A percentile compares a stretch with the other conserved stretches of the same genome.
These are phyloP conservation scores for Geotrichum reessii DNA, from an alignment of 1,139 yeast genomes.

Conservation along the genomic window DNA sequence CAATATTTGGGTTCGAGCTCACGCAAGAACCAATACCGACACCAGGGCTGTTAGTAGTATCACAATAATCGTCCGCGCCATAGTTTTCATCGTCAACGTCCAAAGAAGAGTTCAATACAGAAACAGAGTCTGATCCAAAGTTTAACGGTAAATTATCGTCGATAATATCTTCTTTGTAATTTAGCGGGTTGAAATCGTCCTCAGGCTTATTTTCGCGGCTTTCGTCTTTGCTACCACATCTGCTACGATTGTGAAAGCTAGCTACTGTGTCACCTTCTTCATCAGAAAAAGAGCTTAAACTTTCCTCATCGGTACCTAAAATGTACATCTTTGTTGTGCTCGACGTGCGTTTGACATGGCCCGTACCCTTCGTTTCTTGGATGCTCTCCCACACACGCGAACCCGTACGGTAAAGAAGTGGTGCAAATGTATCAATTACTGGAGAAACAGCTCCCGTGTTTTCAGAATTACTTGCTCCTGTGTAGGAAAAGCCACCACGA, in stretches of 20 bases:
- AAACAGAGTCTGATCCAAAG: not conserved
- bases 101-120: not conserved
- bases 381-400: constrained; percentile 31
- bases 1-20: not conserved
- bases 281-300: not conserved
- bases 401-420: constrained; percentile 27
- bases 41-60: not conserved
- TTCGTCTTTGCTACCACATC: not conserved
- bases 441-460: not conserved
- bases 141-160: not conserved
- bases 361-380: constrained; percentile 28
- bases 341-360: constrained; percentile 26
- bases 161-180: not conserved
- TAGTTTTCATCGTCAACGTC: constrained; percentile 18
- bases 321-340: constrained; percentile 20
- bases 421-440: constrained; percentile 15
- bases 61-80: constrained; percentile 18
- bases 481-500: not conserved
- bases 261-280: not conserved
- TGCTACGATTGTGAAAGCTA: not conserved
- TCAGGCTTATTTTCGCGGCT: not conserved
- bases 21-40: not conserved
- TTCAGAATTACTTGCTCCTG: not conserved
- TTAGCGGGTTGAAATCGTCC: constrained; percentile 17
- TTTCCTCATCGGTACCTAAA: constrained; percentile 8